Base-by-base conservation (phyloP, 2,329 filamentous ascomycete species). In the Scedosporium dehoogii region DNA sequence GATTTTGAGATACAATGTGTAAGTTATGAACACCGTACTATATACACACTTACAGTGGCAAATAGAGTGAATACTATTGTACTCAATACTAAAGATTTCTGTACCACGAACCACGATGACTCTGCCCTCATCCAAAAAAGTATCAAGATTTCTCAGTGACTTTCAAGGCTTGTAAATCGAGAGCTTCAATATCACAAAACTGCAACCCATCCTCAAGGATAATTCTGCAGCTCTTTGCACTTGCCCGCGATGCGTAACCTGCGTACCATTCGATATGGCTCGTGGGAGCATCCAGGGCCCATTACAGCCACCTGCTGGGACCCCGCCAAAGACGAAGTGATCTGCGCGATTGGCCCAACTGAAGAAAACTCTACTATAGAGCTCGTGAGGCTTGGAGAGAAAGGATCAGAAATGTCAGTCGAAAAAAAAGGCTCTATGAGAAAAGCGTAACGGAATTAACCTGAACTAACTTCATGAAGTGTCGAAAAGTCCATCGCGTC, bases 251-350 rank as follows among this genome's bases (percentile, higher is more conserved):
- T 97, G 93, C 88, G 91, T 72, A 97, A 97, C 75, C 82, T 97
- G 69, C 88, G 85, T 75, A 92, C 87, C 73, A 85, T 92, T 69
- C 85, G 83, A 71, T 87, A 90, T 72, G 82, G 83, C 68, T 79
- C 84, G 72, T 87, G 87, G 77, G 81, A 86, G 66, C 79, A 82
- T 60, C 63, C 48, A 41, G 74, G 81, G 65, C 80, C 84, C 64
- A 79, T 94, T 69, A 88, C 90, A 61, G 88, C 91, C 33, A 85
- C 87, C 63, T 89, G 91, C 70, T 97, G 93, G 93, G 92, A 97
- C 76, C 82, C 88, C 58, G 82, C 86, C 64, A 86, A 84, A 66
- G 89, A 94, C 73, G 85, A 90, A 64, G 75, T 94, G 61, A 81
- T 99, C 69, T 92, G 89, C 76, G 87, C 91, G 61, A 88, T 93